These are phyloP conservation scores for Echinosophora koreensis DNA, from an alignment of 306 rosid genomes.

Conservation along the genomic window DNA sequence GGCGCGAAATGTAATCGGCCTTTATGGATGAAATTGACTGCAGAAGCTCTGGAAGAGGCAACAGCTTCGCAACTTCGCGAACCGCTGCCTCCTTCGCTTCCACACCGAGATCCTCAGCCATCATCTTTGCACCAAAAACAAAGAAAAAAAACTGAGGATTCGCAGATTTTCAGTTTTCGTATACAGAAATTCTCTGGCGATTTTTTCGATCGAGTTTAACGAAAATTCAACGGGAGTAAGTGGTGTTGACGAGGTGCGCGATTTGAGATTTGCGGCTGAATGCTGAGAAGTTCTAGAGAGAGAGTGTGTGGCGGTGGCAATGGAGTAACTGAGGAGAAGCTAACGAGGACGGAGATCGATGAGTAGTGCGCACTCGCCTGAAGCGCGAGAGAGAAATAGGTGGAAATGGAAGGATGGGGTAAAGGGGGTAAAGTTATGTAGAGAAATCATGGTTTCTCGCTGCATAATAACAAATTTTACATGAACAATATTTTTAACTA, in stretches of 20 bases:
- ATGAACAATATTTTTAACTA: no score
- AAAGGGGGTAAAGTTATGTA: no score
- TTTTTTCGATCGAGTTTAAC: background rate
- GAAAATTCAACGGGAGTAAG: background rate
- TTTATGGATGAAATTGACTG: slow-evolving; percentile 91
- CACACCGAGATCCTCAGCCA: slow-evolving; percentile 93
- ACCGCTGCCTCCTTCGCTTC: slow-evolving; percentile 98
- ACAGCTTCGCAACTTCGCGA: slow-evolving; percentile 93
- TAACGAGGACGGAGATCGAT: background rate
- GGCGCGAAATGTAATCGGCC: slow-evolving; percentile 95
- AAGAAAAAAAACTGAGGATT: background rate
- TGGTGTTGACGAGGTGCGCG: background rate
- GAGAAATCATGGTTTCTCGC: no score
- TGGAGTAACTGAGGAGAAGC: background rate
- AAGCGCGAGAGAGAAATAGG: background rate
- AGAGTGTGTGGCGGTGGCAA: background rate
- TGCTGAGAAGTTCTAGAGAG: background rate
- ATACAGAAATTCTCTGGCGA: background rate
- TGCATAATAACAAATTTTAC: no score
- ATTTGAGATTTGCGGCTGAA: background rate
- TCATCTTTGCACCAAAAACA: slow-evolving; percentile 55
- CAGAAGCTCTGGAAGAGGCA: slow-evolving; percentile 92
- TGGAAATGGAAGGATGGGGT: background rate
- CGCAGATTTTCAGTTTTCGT: background rate
- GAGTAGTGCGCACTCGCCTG: background rate